Evolutionary conservation across 1,284 basidiomycete species (phyloP), one percentile per base, ranked within the genome.

Genomic region (Ceratorhiza oryzae-sativae): DNA sequence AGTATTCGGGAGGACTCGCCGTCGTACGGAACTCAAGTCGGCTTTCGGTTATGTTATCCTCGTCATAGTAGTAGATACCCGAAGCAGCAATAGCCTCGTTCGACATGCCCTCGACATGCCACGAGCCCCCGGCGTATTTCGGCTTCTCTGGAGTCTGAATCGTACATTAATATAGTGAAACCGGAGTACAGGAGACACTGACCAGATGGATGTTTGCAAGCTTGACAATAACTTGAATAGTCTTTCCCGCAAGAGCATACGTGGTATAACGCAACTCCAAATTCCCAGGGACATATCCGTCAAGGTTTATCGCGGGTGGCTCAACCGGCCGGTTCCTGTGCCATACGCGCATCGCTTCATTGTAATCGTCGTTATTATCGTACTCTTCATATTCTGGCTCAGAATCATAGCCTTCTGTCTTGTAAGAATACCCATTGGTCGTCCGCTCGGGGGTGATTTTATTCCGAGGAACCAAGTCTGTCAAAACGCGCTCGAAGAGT

Each of bases 51-150:
- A 75, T 71, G 56, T 75, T 75, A 59, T 73, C 72, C 15, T 68
- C 63, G 42, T 67, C 71, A 62, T 72, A 74, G 70, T 82, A 85
- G 72, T 85, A 84, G 18, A 85, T 79, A 0, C 81, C 76, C 87
- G 81, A 83, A 6, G 83, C 81, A 23, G 82, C 81, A 55, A 86
- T 86, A 60, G 80, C 78, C 75, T 84, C 86, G 74, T 85, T 86
- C 72, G 80, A 77, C 85, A 86, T 87, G n/a, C 86, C 86, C 77
- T 85, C 84, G 23, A 87, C 85, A 63, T 84, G 85, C 86, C 86
- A 88, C 6, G 77, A 76, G 3, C 82, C 81, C 1, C 83, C 84
- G 2, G 71, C 62, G 76, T 83, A 84, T 10, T 71, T 63, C 1
- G 82, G 81, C 36, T 79, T 79, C 30, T 81, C 80, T 10, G 83